These are phyloP conservation scores for Mortierella sp. DNA, from an alignment of 371 early-diverging fungal species.

Conservation along the genomic window DNA sequence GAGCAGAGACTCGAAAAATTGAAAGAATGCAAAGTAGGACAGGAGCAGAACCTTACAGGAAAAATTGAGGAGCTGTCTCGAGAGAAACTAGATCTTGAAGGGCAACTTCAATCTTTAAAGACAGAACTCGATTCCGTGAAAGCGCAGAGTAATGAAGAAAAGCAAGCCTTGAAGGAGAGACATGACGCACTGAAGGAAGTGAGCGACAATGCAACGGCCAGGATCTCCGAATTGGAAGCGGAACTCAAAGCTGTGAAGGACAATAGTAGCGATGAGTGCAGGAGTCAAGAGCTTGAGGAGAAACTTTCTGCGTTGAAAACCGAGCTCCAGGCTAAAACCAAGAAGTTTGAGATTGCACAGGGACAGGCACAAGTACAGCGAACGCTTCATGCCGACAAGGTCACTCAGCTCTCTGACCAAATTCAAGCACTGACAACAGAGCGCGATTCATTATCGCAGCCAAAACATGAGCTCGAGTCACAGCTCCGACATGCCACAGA, in stretches of 20 bases:
- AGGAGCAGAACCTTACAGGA: slow-evolving; percentile 52
- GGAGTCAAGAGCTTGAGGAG: slow-evolving; percentile 22
- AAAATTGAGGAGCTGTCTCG: slow-evolving; percentile 31
- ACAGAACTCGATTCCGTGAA: slow-evolving; percentile 16
- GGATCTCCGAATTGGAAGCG: slow-evolving; percentile 14
- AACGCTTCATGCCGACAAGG: slow-evolving; percentile 24
- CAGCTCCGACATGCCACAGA: slow-evolving; percentile 15
- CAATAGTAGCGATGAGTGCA: slow-evolving; percentile 4
- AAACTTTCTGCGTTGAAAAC: slow-evolving; percentile 29
- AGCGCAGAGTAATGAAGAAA: slow-evolving; percentile 6
- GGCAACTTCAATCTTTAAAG: slow-evolving; percentile 7
- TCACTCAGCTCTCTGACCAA: slow-evolving; percentile 30
- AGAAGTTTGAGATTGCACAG: slow-evolving; percentile 36
- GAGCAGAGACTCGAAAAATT: slow-evolving; percentile 57
- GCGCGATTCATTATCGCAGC: slow-evolving; percentile 55
- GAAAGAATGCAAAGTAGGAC: slow-evolving; percentile 43
- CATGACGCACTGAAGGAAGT: slow-evolving; percentile 31
- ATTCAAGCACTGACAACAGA: slow-evolving; percentile 46
- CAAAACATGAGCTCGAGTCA: slow-evolving; percentile 46
- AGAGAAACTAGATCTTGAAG: slow-evolving; percentile 31
- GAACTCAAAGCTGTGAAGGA: neutral
- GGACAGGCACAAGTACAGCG: slow-evolving; percentile 54
- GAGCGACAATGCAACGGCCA: slow-evolving; percentile 31
- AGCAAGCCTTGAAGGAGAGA: neutral
- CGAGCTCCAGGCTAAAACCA: slow-evolving; percentile 32